Percentiles rank a stretch among this genome's conserved stretches.
Evolutionary conservation across 1,139 yeast genomes (phyloP).

Genomic region (Diutina catenulata): DNA sequence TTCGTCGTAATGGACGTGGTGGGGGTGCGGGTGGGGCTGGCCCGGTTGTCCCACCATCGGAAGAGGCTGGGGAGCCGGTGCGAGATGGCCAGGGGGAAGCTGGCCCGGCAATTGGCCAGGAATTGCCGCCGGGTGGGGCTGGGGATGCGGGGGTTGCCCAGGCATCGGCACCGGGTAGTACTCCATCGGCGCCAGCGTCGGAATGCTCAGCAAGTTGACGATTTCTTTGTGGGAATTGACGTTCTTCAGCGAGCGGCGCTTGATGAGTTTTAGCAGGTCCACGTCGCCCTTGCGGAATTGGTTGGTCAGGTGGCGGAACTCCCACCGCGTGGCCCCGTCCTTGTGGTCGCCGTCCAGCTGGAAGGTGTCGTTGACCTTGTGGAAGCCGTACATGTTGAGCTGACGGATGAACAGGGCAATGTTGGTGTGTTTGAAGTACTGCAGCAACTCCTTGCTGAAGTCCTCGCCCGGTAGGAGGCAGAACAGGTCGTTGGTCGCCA

Average conservation of each 20-base stretch:
- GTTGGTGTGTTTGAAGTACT: conserved; percentile 66
- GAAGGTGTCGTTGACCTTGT: conserved; percentile 44
- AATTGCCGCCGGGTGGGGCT: not conserved
- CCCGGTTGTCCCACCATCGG: too few relatives aligned
- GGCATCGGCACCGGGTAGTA: conserved; percentile 1
- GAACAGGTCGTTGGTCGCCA: conserved; percentile 30
- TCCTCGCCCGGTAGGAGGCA: conserved; percentile 41
- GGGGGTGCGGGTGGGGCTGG: too few relatives aligned
- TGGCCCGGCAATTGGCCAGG: not conserved
- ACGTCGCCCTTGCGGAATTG: conserved; percentile 57
- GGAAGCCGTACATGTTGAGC: conserved; percentile 42
- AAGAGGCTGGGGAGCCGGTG: too few relatives aligned
- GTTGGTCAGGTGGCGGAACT: conserved; percentile 56
- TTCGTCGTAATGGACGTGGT: too few relatives aligned
- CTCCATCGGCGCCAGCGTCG: conserved; percentile 10
- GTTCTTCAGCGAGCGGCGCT: conserved; percentile 52
- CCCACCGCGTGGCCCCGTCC: conserved; percentile 39
- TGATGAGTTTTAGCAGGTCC: conserved; percentile 44
- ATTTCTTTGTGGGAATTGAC: conserved; percentile 30
- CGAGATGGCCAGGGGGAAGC: not conserved
- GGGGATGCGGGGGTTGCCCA: not conserved
- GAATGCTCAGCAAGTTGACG: conserved; percentile 22
- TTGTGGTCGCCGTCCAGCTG: conserved; percentile 13
- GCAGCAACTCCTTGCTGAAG: conserved; percentile 48
- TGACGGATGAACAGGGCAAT: conserved; percentile 64